These are phyloP conservation scores for Amylocystis lapponica DNA, from an alignment of 768 basidiomycete species.

Conservation along the genomic window DNA sequence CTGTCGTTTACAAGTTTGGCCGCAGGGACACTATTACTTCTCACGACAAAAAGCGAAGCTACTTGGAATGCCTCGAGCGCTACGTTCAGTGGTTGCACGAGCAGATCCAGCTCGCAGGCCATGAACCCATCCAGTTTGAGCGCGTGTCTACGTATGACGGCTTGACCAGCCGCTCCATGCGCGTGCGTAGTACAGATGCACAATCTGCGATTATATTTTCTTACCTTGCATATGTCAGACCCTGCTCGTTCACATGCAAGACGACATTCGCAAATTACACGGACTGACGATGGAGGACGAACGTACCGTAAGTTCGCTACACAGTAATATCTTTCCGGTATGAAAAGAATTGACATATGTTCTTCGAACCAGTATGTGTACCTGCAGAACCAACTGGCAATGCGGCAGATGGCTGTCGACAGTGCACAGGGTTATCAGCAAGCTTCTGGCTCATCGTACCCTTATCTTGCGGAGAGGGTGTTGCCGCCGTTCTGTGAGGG, in stretches of 20 bases:
- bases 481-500: too few relatives aligned
- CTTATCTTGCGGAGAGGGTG: too few relatives aligned
- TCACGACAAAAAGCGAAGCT: conserved; percentile 72
- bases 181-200: conserved; percentile 33
- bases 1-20: background rate
- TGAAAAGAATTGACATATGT: background rate
- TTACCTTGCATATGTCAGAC: conserved; percentile 34
- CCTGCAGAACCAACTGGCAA: conserved; percentile 9
- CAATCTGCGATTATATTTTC: background rate
- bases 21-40: conserved; percentile 66
- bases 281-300: conserved; percentile 48
- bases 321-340: too few relatives aligned
- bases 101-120: conserved; percentile 44
- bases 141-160: conserved; percentile 42
- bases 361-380: conserved; percentile 7
- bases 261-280: conserved; percentile 45
- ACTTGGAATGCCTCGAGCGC: conserved; percentile 67
- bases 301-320: conserved; percentile 36
- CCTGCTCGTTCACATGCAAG: conserved; percentile 66
- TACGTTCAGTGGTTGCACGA: conserved; percentile 59
- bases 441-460: too few relatives aligned
- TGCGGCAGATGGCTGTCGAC: conserved; percentile 6
- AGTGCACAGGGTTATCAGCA: too few relatives aligned
- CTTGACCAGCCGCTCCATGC: conserved; percentile 58
- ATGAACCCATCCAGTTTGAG: conserved; percentile 33